Evolutionary conservation across 305 asterid genomes (phyloP).

Genomic region (Nicotiana rustica): DNA sequence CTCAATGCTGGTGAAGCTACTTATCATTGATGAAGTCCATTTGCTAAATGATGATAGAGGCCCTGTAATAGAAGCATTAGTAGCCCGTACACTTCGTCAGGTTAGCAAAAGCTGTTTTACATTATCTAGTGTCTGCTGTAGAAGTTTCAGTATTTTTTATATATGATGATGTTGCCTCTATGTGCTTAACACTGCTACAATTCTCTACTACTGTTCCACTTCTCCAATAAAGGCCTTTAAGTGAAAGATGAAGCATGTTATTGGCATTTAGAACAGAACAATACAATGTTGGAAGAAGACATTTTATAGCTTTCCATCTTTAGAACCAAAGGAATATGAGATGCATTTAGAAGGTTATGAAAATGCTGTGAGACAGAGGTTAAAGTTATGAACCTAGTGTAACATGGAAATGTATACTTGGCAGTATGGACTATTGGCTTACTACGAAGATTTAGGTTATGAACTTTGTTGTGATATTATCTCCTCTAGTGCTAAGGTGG

Average conservation of each 20-base stretch:
- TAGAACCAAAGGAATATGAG: constrained; percentile 12
- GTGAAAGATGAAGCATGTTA: constrained; percentile 13
- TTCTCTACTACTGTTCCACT: constrained; percentile 24
- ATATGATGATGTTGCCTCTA: constrained; percentile 3
- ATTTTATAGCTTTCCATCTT: constrained; percentile 12
- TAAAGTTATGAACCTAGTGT: constrained; percentile 19
- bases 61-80: constrained; percentile 96
- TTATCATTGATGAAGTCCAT: constrained; percentile 97
- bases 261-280: constrained; percentile 29
- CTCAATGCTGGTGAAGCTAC: constrained; percentile 97
- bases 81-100: constrained; percentile 99
- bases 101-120: constrained; percentile 50
- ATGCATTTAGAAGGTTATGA: constrained; percentile 20
- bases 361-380: constrained; percentile 18
- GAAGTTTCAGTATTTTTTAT: background rate
- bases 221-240: background rate
- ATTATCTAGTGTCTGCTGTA: constrained; percentile 27
- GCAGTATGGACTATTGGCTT: background rate
- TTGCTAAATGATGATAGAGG: constrained; percentile 97
- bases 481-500: constrained; percentile 24
- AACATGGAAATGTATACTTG: constrained; percentile 8
- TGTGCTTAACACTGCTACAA: background rate
- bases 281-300: constrained; percentile 21
- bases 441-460: constrained; percentile 25
- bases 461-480: constrained; percentile 14